A percentile compares a stretch with the other conserved stretches of the same genome.
phyloP scores from a whole-genome alignment of 495 filamentous ascomycete species.

The Podospora fimiseda region DNA sequence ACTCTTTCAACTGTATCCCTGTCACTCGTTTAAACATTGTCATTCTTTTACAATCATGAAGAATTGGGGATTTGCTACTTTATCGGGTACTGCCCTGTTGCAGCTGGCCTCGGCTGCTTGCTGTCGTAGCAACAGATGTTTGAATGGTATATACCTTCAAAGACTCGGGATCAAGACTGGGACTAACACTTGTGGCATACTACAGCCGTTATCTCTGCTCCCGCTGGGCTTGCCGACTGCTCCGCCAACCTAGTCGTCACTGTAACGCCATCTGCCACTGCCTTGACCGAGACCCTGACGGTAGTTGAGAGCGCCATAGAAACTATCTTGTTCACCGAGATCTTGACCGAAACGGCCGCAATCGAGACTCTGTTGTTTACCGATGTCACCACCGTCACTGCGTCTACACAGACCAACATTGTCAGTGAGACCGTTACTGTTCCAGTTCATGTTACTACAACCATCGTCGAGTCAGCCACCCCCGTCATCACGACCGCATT shows the following conservation, averaged over 20 bases:
- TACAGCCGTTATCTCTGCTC: background rate
- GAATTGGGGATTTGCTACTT: constrained; percentile 3
- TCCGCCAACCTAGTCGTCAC: constrained; percentile 3
- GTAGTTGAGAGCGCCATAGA: constrained; percentile 3
- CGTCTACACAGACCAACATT: background rate
- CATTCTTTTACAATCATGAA: constrained; percentile 11
- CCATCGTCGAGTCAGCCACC: background rate
- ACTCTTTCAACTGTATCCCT: constrained; percentile 2
- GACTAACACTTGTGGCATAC: background rate
- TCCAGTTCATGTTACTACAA: background rate
- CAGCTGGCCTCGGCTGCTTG: constrained; percentile 3
- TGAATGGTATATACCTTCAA: constrained; percentile 1
- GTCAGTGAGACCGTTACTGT: background rate
- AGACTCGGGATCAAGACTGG: background rate
- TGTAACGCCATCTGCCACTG: background rate
- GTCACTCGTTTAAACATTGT: constrained; percentile 6
- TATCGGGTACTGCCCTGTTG: constrained; percentile 5
- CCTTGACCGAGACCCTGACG: constrained; percentile 3
- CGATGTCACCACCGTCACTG: constrained; percentile 1
- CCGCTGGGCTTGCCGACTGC: constrained; percentile 4
- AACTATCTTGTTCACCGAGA: constrained; percentile 7
- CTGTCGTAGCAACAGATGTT: constrained; percentile 5
- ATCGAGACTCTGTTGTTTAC: constrained; percentile 5
- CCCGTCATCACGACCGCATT: constrained; percentile 2
- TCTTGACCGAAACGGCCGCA: constrained; percentile 2